Evolutionary conservation across 2,329 filamentous ascomycete species (phyloP), one percentile per base, ranked within the genome.

Genomic region (Beauveria sp.): DNA sequence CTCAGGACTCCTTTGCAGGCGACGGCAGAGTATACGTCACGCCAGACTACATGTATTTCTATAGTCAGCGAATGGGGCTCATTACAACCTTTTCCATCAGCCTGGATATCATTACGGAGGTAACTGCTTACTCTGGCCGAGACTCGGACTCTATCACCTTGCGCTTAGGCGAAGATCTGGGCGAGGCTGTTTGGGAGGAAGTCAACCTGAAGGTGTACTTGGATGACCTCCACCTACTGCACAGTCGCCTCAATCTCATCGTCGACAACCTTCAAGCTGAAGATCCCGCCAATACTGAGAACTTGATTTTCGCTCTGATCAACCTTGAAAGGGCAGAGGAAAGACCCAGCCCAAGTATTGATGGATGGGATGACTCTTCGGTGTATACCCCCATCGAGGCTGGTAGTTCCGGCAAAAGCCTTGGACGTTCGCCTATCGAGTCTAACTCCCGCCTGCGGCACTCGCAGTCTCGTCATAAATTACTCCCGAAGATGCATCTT

Each of bases 111-210:
- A 91, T 99, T 61, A 85, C 86, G 9, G 94, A 97, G 73, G 91
- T 97, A 47, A 97, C 91, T 26, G 90, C 90, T 43, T 91, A 91
- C 2, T 88, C 91, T 14, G 94, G 94, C 22, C 88, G 88, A 70
- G 92, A 97, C 68, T 96, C 91, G 70, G 94, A 99, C 74, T 96
- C 92, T 71, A 83, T 97, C 34, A 96, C 92, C 71, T 75, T 99
- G 44, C 92, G 97, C 69, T 81, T 86, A 5, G 77, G 78, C 58
- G 86, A 88, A 67, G 81, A 87, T 54, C 78, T 78, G 48, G 82
- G 83, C 59, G 83, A 84, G 62, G 84, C 81, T 48, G 86, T 83
- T 14, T 87, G 87, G 53, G 86, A 87, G 3, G 82, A 91, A 57
- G 84, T 97, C 62, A 93, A 90, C 0, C 85, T 99, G 70, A 97